Base-by-base conservation (phyloP, 2,329 filamentous ascomycete species). In the Colletotrichum eremochloae region DNA sequence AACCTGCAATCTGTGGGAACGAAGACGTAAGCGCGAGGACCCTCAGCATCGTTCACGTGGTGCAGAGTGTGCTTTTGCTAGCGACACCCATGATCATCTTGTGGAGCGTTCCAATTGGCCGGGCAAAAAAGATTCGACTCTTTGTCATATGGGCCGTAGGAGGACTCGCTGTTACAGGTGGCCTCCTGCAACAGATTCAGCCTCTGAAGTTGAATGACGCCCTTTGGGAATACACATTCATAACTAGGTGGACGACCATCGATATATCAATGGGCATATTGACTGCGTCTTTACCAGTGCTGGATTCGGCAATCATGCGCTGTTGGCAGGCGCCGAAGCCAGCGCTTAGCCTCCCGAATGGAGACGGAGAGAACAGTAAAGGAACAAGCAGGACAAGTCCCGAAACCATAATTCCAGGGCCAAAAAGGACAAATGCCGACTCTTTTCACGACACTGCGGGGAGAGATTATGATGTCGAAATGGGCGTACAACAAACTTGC, bases 31-130 rank as follows among this genome's bases (percentile, higher is more conserved):
- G 76, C 11, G 73, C 74, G 5, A 74, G 71, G 50, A 63, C 77
- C 5, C 62, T 81, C 29, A 77, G 76, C 70, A 71, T 75, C 33
- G 76, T 80, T n/a, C 79, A 81, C 63, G 77, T 79, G 11, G 75
- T 78, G n/a, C 76, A 80, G 74, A 79, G 80, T 64, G 75, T 80
- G 44, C 74, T 75, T 2, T 72, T 81, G 0, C 75, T 81, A 8
- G 64, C 73, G 14, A 77, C 78, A 0, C 80, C 80, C 0, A 63
- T 81, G 14, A 76, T 80, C 9, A 77, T 81, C 1, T 71, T 81
- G 9, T 80, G 77, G 77, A 77, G 77, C 15, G 75, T 81, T 18
- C 74, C 76, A 14, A 80, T 81, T 74, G 74, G 75, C 1, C 67
- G 52, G 38, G 33, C 46, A 11, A 78, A 76, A 9, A 81, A 79